These are phyloP conservation scores for Solanum habrochaites DNA, from an alignment of 257 asterid species.

Conservation along the genomic window DNA sequence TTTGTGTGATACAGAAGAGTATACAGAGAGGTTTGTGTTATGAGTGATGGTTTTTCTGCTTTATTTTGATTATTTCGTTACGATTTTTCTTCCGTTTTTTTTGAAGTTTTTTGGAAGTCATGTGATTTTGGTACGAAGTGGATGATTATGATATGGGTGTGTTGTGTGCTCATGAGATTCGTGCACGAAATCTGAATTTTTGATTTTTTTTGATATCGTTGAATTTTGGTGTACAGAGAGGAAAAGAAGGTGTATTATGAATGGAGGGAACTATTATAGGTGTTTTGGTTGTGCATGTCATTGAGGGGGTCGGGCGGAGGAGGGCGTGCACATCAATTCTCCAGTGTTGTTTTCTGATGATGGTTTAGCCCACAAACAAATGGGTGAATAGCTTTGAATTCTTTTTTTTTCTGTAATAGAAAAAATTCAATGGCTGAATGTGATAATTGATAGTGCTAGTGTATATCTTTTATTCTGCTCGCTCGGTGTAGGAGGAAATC, in stretches of 20 bases:
- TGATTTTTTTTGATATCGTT: not conserved
- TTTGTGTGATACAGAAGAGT: not conserved
- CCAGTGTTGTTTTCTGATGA: not conserved
- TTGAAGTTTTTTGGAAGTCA: not conserved
- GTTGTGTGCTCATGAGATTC: constrained; percentile 12
- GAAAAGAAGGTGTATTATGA: not conserved
- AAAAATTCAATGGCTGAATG: constrained; percentile 2
- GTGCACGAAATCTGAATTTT: not conserved
- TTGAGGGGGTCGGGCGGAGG: constrained; percentile 17
- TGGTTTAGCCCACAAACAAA: constrained; percentile 5
- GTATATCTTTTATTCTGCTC: constrained; percentile 3
- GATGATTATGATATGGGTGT: not conserved
- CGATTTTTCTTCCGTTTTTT: not conserved
- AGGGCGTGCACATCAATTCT: not conserved
- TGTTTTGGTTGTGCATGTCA: not conserved
- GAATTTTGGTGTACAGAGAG: not conserved
- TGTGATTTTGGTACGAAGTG: not conserved
- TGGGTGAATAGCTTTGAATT: constrained; percentile 25
- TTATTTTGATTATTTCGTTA: too few species aligned
- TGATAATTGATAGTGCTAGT: not conserved
- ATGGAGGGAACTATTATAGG: constrained; percentile 1
- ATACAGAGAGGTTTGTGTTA: not conserved
- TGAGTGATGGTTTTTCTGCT: not conserved
- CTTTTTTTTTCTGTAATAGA: not conserved
- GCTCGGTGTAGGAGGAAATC: constrained; percentile 6